A percentile compares a stretch with the other conserved stretches of the same genome.
These are phyloP conservation scores for Xylaria sp. DNA, from an alignment of 2,329 filamentous ascomycete genomes.

Conservation along the genomic window DNA sequence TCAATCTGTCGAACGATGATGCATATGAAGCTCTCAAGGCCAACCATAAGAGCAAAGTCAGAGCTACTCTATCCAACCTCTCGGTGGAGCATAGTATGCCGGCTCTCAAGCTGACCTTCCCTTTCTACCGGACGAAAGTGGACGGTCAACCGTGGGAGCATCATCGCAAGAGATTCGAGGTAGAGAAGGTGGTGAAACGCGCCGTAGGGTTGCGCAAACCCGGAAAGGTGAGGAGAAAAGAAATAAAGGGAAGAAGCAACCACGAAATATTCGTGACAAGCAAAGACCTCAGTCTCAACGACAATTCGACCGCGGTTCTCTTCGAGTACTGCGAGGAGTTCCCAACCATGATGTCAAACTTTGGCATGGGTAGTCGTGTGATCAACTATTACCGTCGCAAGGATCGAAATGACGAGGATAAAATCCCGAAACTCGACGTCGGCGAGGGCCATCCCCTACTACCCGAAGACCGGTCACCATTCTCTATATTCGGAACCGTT, in stretches of 20 bases:
- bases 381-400: slow-evolving; percentile 96
- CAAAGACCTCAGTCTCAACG: slow-evolving; percentile 81
- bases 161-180: slow-evolving; percentile 68
- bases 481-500: slow-evolving; percentile 92
- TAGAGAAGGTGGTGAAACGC: slow-evolving; percentile 55
- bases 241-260: slow-evolving; percentile 76
- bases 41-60: slow-evolving; percentile 94
- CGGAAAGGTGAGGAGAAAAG: slow-evolving; percentile 76
- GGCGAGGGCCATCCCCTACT: slow-evolving; percentile 87
- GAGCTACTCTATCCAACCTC: slow-evolving; percentile 87
- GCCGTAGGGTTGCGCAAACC: slow-evolving; percentile 49
- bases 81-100: slow-evolving; percentile 95
- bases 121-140: slow-evolving; percentile 90
- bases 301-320: slow-evolving; percentile 85
- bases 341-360: slow-evolving; percentile 89
- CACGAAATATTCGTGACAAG: slow-evolving; percentile 79
- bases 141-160: slow-evolving; percentile 70
- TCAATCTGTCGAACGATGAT: slow-evolving; percentile 95
- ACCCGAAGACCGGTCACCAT: slow-evolving; percentile 93
- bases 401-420: slow-evolving; percentile 72
- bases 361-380: slow-evolving; percentile 94
- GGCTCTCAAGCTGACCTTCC: slow-evolving; percentile 87
- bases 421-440: slow-evolving; percentile 78
- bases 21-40: slow-evolving; percentile 95
- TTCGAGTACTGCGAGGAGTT: slow-evolving; percentile 96